Conservation (phyloP, 768 basidiomycete genomes). For the Lactarius vividus region DNA sequence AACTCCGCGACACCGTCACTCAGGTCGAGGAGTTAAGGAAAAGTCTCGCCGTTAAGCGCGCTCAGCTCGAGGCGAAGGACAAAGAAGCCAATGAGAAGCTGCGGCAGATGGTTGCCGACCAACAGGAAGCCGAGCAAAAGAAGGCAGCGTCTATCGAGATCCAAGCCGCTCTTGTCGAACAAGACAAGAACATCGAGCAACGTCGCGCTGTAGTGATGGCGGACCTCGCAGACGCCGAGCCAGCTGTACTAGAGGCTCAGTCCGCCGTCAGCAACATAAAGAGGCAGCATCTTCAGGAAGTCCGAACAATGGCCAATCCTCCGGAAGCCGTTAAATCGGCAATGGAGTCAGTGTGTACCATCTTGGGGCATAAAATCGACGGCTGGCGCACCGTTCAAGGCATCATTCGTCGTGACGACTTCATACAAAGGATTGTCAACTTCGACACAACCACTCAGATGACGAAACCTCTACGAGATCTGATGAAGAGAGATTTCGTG, state of each 20-base stretch:
- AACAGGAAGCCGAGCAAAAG: constrained; percentile 98
- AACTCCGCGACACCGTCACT: constrained; percentile 90
- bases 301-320: constrained; percentile 96
- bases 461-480: constrained; percentile 83
- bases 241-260: constrained; percentile 93
- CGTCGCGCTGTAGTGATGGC: constrained; percentile 87
- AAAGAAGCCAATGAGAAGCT: constrained; percentile 96
- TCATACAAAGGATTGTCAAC: constrained; percentile 92
- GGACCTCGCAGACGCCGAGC: constrained; percentile 96
- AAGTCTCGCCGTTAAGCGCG: constrained; percentile 91
- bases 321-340: constrained; percentile 96
- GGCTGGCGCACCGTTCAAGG: constrained; percentile 95
- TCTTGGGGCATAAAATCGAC: constrained; percentile 96
- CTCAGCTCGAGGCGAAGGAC: constrained; percentile 90
- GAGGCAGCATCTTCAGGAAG: constrained; percentile 93
- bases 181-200: constrained; percentile 86
- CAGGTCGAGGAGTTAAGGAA: constrained; percentile 96
- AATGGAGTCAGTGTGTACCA: constrained; percentile 97
- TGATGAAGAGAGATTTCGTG: constrained; percentile 92
- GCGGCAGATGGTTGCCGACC: constrained; percentile 95
- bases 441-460: constrained; percentile 91
- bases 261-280: constrained; percentile 97
- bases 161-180: constrained; percentile 88
- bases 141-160: constrained; percentile 95
- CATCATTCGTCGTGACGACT: constrained; percentile 94